These are phyloP conservation scores for Talaromyces thailandensis DNA, from an alignment of 495 filamentous ascomycete genomes.

Conservation along the genomic window DNA sequence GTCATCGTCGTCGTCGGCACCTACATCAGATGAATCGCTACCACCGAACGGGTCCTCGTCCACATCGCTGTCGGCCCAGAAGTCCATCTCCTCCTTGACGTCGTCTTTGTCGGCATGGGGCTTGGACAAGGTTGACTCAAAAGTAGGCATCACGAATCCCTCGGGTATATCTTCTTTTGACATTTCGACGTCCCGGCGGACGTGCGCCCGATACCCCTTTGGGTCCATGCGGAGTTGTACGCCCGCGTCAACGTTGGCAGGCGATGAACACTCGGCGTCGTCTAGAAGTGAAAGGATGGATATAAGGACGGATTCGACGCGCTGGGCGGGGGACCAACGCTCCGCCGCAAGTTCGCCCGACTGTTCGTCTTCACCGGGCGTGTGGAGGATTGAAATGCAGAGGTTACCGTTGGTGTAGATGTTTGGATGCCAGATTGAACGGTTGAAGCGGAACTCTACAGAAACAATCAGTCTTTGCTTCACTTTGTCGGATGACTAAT, in stretches of 20 bases:
- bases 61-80: constrained; percentile 73
- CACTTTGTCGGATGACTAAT: not conserved
- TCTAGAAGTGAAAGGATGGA: constrained; percentile 91
- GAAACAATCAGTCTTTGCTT: not conserved
- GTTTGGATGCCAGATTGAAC: constrained; percentile 85
- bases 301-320: constrained; percentile 87
- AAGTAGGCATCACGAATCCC: constrained; percentile 75
- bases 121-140: constrained; percentile 48
- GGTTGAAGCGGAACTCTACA: constrained; percentile 70
- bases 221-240: constrained; percentile 72
- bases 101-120: constrained; percentile 54
- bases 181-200: constrained; percentile 58
- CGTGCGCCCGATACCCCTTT: constrained; percentile 56
- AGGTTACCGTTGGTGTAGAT: constrained; percentile 84
- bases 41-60: constrained; percentile 73
- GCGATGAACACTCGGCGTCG: constrained; percentile 83
- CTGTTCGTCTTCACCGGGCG: constrained; percentile 82
- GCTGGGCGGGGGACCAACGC: constrained; percentile 87
- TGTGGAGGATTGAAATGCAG: constrained; percentile 94
- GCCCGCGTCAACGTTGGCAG: constrained; percentile 90
- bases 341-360: constrained; percentile 84
- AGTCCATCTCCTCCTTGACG: constrained; percentile 55
- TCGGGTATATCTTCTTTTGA: constrained; percentile 73
- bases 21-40: constrained; percentile 47
- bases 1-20: constrained; percentile 46